Evolutionary conservation across 2,329 filamentous ascomycete species (phyloP).

Genomic region (Pseudogymnoascus destructans): DNA sequence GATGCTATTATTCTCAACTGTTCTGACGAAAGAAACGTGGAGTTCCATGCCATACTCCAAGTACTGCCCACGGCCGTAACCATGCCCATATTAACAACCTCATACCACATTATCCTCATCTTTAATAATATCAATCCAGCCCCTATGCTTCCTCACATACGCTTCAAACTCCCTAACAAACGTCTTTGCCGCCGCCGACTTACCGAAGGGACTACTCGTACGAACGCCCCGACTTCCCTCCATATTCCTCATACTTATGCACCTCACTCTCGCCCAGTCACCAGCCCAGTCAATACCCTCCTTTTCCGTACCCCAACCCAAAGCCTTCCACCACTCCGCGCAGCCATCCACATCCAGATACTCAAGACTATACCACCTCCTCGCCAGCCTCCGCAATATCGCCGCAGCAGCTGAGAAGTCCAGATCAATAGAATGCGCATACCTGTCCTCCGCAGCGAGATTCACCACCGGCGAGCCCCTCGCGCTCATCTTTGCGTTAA

Average conservation of each 20-base stretch:
- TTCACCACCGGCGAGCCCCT: constrained; percentile 32
- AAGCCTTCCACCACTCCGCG: constrained; percentile 33
- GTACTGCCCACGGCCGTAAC: not conserved
- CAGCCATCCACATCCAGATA: constrained; percentile 51
- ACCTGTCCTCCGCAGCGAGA: constrained; percentile 42
- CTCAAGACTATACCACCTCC: constrained; percentile 42
- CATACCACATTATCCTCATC: not conserved
- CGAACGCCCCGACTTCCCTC: not conserved
- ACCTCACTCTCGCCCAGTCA: not conserved
- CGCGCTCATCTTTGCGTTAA: constrained; percentile 32
- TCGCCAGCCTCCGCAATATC: constrained; percentile 41
- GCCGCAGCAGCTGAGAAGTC: constrained; percentile 48
- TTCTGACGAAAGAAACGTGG: not conserved
- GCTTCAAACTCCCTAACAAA: not conserved
- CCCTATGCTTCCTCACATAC: constrained; percentile 1
- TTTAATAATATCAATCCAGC: not conserved
- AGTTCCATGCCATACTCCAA: not conserved
- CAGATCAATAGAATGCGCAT: constrained; percentile 43
- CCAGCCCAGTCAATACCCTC: constrained; percentile 1
- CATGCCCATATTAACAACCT: not conserved
- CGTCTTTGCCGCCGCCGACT: not conserved
- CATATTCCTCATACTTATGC: not conserved
- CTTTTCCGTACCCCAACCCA: constrained; percentile 9
- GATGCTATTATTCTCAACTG: not conserved
- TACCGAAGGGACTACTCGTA: not conserved